A percentile compares a stretch with the other conserved stretches of the same genome.
These are phyloP conservation scores for Globisporangium orthogonon DNA, from an alignment of 352 stramenopile genomes.

Conservation along the genomic window DNA sequence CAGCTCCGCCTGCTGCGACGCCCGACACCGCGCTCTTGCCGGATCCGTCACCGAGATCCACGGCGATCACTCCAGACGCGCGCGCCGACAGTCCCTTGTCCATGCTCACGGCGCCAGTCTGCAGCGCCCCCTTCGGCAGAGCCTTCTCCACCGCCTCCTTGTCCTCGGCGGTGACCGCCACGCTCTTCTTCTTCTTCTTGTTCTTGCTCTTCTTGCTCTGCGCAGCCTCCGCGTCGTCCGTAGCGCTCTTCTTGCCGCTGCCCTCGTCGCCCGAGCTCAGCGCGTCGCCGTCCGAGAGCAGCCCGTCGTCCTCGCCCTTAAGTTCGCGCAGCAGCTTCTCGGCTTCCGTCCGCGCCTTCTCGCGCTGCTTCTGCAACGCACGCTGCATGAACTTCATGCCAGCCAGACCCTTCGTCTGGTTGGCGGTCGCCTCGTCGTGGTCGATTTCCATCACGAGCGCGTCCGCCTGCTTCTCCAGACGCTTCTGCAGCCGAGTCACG, in stretches of 20 bases:
- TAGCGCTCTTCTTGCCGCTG: constrained; percentile 13
- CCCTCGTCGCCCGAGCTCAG: constrained; percentile 38
- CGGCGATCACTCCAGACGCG: constrained; percentile 50
- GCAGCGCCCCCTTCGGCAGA: constrained; percentile 41
- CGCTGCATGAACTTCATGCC: constrained; percentile 98
- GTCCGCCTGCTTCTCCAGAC: constrained; percentile 61
- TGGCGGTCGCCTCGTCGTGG: constrained; percentile 35
- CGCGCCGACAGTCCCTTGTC: constrained; percentile 61
- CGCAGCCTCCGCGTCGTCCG: constrained; percentile 5
- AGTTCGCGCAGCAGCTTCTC: constrained; percentile 93
- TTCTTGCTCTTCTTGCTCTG: constrained; percentile 25
- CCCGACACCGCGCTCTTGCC: constrained; percentile 3
- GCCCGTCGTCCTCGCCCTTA: constrained; percentile 55
- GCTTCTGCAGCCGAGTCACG: constrained; percentile 50
- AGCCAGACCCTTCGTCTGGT: constrained; percentile 82
- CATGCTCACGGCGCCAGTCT: constrained; percentile 67
- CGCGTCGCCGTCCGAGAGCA: constrained; percentile 57
- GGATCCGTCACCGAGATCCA: constrained; percentile 58
- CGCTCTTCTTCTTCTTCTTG: constrained; percentile 31
- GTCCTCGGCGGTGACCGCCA: constrained; percentile 42
- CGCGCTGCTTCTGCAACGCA: constrained; percentile 92
- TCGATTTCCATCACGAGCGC: constrained; percentile 76
- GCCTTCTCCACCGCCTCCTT: constrained; percentile 45
- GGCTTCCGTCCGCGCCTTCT: constrained; percentile 89
- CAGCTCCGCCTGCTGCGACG: constrained; percentile 21